Conservation (phyloP, 2,329 filamentous ascomycete genomes). For the Penicillium hesseltinei region DNA sequence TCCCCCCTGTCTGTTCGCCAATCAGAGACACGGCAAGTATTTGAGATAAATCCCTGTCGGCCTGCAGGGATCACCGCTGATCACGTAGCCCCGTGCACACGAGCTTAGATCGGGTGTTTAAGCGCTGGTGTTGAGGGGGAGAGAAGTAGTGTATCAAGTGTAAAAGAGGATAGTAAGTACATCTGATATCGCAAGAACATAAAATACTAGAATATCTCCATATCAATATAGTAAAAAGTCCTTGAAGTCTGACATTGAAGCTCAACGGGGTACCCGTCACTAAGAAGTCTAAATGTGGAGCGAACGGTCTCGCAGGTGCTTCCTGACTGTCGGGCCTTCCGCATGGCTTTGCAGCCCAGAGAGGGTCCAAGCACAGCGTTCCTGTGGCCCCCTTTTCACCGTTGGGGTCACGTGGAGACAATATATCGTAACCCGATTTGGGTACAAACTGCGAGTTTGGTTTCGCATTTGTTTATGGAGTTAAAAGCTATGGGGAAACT, state of each 20-base stretch:
- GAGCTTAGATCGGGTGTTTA: conserved; percentile 15
- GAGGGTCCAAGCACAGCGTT: conserved; percentile 21
- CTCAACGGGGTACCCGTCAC: not conserved
- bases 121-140: not conserved
- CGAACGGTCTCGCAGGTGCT: conserved; percentile 39
- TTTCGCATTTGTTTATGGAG: not conserved
- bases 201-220: not conserved
- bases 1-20: conserved; percentile 21
- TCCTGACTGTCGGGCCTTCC: conserved; percentile 38
- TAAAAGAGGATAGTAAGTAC: not conserved
- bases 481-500: not conserved
- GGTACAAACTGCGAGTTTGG: not conserved
- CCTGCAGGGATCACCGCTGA: conserved; percentile 30
- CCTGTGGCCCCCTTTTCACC: conserved; percentile 2
- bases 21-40: conserved; percentile 32
- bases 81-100: conserved; percentile 20
- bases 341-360: conserved; percentile 23
- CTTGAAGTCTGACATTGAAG: not conserved
- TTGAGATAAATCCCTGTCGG: conserved; percentile 36
- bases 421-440: not conserved
- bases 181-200: not conserved
- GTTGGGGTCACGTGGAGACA: conserved; percentile 17
- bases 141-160: not conserved
- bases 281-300: conserved; percentile 24
- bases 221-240: not conserved